Percentiles rank a stretch among this genome's conserved stretches.
These are phyloP conservation scores for Calonectria multiphialidica DNA, from an alignment of 2,329 filamentous ascomycete genomes.

Conservation along the genomic window DNA sequence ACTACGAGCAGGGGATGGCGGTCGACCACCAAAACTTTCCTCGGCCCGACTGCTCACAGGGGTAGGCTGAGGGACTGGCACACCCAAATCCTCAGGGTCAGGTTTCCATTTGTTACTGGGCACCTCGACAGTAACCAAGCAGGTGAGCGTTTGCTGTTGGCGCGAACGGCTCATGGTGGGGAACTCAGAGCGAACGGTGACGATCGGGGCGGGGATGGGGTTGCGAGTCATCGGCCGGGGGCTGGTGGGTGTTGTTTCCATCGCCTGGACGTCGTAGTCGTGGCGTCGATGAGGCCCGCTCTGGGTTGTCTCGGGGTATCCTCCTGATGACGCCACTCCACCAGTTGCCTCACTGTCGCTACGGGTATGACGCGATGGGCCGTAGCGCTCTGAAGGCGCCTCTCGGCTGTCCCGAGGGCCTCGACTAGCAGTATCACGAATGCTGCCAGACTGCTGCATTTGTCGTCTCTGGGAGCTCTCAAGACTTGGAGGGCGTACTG, in stretches of 20 bases:
- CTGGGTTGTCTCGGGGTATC: constrained; percentile 83
- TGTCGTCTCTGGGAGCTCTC: constrained; percentile 52
- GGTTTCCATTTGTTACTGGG: constrained; percentile 92
- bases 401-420: constrained; percentile 65
- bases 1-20: constrained; percentile 70
- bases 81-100: constrained; percentile 82
- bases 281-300: constrained; percentile 80
- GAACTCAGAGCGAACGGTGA: constrained; percentile 97
- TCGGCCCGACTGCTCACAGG: constrained; percentile 60
- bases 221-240: constrained; percentile 81
- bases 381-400: constrained; percentile 58
- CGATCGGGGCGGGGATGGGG: constrained; percentile 88
- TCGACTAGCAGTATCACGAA: constrained; percentile 40
- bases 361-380: constrained; percentile 71
- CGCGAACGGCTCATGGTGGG: constrained; percentile 92
- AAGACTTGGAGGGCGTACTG: constrained; percentile 66
- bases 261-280: constrained; percentile 95
- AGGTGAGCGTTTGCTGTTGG: constrained; percentile 95
- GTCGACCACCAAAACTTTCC: constrained; percentile 64
- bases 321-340: constrained; percentile 79
- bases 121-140: constrained; percentile 93
- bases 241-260: constrained; percentile 87
- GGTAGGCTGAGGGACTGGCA: constrained; percentile 58
- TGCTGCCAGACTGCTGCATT: constrained; percentile 42
- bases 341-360: constrained; percentile 85